These are phyloP conservation scores for Mytilinidion resinicola DNA, from an alignment of 495 filamentous ascomycete genomes.

Conservation along the genomic window DNA sequence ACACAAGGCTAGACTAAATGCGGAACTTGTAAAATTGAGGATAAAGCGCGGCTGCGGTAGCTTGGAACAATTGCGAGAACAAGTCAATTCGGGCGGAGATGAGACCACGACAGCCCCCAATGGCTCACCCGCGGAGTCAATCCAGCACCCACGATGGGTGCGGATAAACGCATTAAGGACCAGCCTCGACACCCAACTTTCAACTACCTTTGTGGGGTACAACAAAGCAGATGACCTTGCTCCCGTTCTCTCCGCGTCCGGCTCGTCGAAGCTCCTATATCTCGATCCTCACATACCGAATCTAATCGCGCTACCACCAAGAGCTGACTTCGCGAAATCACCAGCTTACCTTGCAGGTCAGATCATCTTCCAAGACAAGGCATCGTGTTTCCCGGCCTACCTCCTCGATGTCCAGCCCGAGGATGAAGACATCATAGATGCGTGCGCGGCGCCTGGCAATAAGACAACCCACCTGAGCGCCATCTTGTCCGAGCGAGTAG, in stretches of 20 bases:
- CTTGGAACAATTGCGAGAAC: conserved; percentile 54
- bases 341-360: conserved; percentile 66
- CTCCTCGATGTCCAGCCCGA: conserved; percentile 57
- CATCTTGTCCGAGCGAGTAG: conserved; percentile 40
- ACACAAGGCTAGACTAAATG: conserved; percentile 72
- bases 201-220: conserved; percentile 59
- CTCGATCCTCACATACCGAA: conserved; percentile 76
- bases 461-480: conserved; percentile 93
- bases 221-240: conserved; percentile 43
- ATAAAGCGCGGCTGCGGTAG: conserved; percentile 62
- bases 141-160: conserved; percentile 74
- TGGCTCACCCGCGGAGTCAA: background rate
- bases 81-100: conserved; percentile 41
- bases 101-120: background rate
- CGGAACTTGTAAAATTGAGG: conserved; percentile 75
- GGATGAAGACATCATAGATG: conserved; percentile 74
- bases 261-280: conserved; percentile 40
- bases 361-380: conserved; percentile 92
- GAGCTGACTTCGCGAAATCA: conserved; percentile 57
- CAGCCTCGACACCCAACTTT: conserved; percentile 59
- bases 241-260: conserved; percentile 34
- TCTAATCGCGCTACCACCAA: conserved; percentile 68
- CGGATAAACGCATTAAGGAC: conserved; percentile 76
- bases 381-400: conserved; percentile 90
- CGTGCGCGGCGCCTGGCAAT: conserved; percentile 90